These are phyloP conservation scores for Fusarium brevicatenulatum DNA, from an alignment of 2,329 filamentous ascomycete species.

Conservation along the genomic window DNA sequence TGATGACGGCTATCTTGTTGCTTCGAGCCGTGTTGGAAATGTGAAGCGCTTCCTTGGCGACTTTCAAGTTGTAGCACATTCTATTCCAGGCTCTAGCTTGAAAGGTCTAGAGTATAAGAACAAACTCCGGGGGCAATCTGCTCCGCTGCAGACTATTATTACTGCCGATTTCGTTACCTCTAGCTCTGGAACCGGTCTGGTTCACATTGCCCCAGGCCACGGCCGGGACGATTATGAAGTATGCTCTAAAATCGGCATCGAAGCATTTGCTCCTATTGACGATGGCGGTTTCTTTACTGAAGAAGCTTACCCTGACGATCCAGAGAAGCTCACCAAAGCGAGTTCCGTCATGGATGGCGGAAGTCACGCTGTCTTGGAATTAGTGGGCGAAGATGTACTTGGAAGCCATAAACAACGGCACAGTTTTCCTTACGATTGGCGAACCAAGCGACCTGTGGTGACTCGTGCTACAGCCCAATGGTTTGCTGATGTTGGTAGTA, in stretches of 20 bases:
- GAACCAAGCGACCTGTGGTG: slow-evolving; percentile 92
- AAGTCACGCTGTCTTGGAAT: slow-evolving; percentile 72
- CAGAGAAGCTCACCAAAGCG: slow-evolving; percentile 71
- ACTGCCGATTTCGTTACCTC: slow-evolving; percentile 90
- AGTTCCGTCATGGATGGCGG: slow-evolving; percentile 78
- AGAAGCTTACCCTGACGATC: slow-evolving; percentile 78
- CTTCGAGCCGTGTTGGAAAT: slow-evolving; percentile 73
- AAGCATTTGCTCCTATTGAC: slow-evolving; percentile 84
- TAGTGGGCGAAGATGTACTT: slow-evolving; percentile 74
- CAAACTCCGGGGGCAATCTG: slow-evolving; percentile 69
- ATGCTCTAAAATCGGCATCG: slow-evolving; percentile 76
- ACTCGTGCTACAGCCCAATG: slow-evolving; percentile 94
- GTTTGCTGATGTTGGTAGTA: slow-evolving; percentile 91
- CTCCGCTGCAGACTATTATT: slow-evolving; percentile 74
- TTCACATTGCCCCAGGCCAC: slow-evolving; percentile 93
- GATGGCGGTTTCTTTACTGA: slow-evolving; percentile 83
- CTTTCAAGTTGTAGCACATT: slow-evolving; percentile 63
- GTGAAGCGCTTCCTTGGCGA: slow-evolving; percentile 62
- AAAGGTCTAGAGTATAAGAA: slow-evolving; percentile 75
- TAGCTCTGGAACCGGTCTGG: slow-evolving; percentile 92
- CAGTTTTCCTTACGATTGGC: slow-evolving; percentile 98
- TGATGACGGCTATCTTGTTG: slow-evolving; percentile 73
- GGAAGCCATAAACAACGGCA: slow-evolving; percentile 78
- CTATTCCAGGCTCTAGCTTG: slow-evolving; percentile 73
- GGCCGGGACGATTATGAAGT: slow-evolving; percentile 96